A percentile compares a stretch with the other conserved stretches of the same genome.
These are phyloP conservation scores for Strigomonas culicis DNA, from an alignment of 208 protist species.

Conservation along the genomic window DNA sequence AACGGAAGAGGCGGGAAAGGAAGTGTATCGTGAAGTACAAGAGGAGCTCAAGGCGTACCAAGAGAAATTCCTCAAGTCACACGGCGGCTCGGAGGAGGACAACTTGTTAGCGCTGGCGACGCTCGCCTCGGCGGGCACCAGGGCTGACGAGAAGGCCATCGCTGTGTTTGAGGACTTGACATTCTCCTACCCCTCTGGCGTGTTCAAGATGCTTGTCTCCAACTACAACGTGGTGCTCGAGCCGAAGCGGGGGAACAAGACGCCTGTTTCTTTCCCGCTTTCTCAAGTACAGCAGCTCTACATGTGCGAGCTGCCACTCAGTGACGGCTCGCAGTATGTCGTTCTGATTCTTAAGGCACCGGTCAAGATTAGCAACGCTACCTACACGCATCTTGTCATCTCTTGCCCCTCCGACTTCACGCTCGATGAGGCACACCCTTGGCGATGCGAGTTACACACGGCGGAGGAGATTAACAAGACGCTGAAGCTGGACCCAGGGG, in stretches of 20 bases:
- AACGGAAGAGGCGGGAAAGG: slow-evolving; percentile 78
- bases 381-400: slow-evolving; percentile 82
- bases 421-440: slow-evolving; percentile 69
- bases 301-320: slow-evolving; percentile 68
- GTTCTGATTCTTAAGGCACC: slow-evolving; percentile 72
- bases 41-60: slow-evolving; percentile 57
- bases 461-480: slow-evolving; percentile 72
- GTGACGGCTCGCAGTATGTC: slow-evolving; percentile 65
- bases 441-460: slow-evolving; percentile 69
- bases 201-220: slow-evolving; percentile 78
- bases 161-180: slow-evolving; percentile 76
- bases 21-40: slow-evolving; percentile 55
- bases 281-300: slow-evolving; percentile 70
- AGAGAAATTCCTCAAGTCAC: slow-evolving; percentile 30
- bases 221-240: slow-evolving; percentile 79
- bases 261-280: slow-evolving; percentile 48
- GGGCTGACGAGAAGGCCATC: slow-evolving; percentile 60
- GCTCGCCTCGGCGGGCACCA: slow-evolving; percentile 31
- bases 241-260: slow-evolving; percentile 82
- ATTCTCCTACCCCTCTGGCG: slow-evolving; percentile 73
- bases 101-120: slow-evolving; percentile 52
- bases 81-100: slow-evolving; percentile 34
- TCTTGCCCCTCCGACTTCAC: slow-evolving; percentile 53
- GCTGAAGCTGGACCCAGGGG: slow-evolving; percentile 14
- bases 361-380: slow-evolving; percentile 64